A percentile compares a stretch with the other conserved stretches of the same genome.
Evolutionary conservation across 106 monocot species (phyloP).

Genomic region (Iris macrosiphon): DNA sequence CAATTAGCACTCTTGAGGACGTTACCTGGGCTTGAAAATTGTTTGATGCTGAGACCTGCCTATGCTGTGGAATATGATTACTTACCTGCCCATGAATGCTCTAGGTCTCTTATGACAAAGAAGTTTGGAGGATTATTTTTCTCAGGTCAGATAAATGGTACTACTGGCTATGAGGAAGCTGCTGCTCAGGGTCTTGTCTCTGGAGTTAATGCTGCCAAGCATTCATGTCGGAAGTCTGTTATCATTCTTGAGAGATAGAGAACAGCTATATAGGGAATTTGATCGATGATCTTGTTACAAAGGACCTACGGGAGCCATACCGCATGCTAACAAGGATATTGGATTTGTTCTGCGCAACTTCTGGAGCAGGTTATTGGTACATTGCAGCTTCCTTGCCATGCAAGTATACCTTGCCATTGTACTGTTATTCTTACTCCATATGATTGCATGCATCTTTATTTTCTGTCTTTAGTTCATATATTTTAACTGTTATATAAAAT

Average conservation of each 20-base stretch:
- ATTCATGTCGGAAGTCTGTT: conserved; percentile 75
- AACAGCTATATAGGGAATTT: conserved; percentile 95
- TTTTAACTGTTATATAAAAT: no score
- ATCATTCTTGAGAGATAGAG: conserved; percentile 94
- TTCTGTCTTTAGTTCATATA: no score
- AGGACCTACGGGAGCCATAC: conserved; percentile 96
- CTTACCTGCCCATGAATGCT: conserved; percentile 88
- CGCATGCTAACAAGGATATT: conserved; percentile 99
- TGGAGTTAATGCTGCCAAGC: conserved; percentile 96
- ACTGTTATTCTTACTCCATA: no score
- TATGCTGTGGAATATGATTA: conserved; percentile 99
- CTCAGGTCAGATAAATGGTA: conserved; percentile 98
- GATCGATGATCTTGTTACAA: conserved; percentile 99
- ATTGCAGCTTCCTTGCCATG: no score
- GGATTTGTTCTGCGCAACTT: no score
- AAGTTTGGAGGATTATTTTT: conserved; percentile 91
- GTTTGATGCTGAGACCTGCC: conserved; percentile 90
- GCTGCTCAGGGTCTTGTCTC: conserved; percentile 95
- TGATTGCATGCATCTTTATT: no score
- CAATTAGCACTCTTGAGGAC: conserved; percentile 86
- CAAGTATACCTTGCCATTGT: no score
- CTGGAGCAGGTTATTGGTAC: no score
- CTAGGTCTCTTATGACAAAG: conserved; percentile 97
- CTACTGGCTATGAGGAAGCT: conserved; percentile 99
- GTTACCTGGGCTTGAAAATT: conserved; percentile 91